Percentiles rank a stretch among this genome's conserved stretches.
Conservation (phyloP, 1,139 yeast species). For the Lodderomyces pseudojiufengensis region DNA sequence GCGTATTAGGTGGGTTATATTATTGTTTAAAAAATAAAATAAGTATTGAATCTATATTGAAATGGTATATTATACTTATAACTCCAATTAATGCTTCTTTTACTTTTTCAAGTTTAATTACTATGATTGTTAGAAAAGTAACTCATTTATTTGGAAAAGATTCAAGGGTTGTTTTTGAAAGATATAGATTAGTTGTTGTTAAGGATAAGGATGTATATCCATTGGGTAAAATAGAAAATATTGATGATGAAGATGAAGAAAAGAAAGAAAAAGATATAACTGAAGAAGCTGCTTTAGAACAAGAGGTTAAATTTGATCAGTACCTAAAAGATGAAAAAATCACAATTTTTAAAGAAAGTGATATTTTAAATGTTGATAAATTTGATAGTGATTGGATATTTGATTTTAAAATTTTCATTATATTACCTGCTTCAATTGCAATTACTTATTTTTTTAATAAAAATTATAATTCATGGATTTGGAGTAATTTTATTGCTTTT, state of each 20-base stretch:
- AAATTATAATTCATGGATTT: conserved; percentile 22
- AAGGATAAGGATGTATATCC: conserved; percentile 21
- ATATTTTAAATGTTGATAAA: neutral
- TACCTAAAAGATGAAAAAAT: conserved; percentile 8
- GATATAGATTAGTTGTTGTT: conserved; percentile 21
- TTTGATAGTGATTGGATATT: conserved; percentile 21
- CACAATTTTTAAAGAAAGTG: conserved; percentile 1
- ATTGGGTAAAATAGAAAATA: conserved; percentile 19
- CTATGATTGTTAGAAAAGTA: conserved; percentile 10
- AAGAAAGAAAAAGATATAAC: neutral
- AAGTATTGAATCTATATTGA: conserved; percentile 26
- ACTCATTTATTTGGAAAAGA: conserved; percentile 16
- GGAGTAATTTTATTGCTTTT: conserved; percentile 31
- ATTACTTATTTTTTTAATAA: conserved; percentile 17
- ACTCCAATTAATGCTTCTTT: conserved; percentile 18
- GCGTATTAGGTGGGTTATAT: conserved; percentile 31
- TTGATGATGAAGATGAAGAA: conserved; percentile 11
- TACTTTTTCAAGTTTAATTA: conserved; percentile 12
- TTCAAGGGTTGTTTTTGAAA: conserved; percentile 13
- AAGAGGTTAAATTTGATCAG: conserved; percentile 4
- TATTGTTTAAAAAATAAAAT: conserved; percentile 25
- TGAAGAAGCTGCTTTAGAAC: neutral
- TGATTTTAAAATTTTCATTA: conserved; percentile 29
- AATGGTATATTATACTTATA: conserved; percentile 27
- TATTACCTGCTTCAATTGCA: conserved; percentile 19